phyloP scores from a whole-genome alignment of 768 basidiomycete genomes.

The Leccinum boreale region DNA sequence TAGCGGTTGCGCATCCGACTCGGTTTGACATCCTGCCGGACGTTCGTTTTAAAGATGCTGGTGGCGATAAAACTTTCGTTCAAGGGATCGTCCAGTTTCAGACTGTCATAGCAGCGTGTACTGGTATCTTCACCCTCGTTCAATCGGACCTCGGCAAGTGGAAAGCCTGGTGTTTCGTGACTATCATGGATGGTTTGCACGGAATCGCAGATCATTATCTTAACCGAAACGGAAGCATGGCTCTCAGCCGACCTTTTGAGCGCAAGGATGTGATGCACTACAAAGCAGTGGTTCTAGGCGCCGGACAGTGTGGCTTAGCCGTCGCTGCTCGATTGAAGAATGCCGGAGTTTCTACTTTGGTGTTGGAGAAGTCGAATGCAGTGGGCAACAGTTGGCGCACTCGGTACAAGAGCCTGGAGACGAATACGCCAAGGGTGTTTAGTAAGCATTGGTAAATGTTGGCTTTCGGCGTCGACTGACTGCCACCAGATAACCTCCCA shows the following conservation, averaged over 20 bases:
- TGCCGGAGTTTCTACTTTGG: conserved; percentile 24
- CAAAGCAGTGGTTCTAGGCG: conserved; percentile 50
- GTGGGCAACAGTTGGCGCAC: conserved; percentile 67
- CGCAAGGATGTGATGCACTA: conserved; percentile 1
- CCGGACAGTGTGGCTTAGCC: conserved; percentile 20
- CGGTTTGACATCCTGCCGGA: not conserved
- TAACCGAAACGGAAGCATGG: not conserved
- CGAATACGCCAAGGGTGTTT: conserved; percentile 6
- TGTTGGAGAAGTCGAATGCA: conserved; percentile 59
- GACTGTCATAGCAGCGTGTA: not conserved
- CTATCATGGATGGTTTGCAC: not conserved
- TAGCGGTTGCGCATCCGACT: not conserved
- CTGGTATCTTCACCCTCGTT: not conserved
- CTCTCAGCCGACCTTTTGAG: not conserved
- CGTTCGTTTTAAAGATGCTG: not conserved
- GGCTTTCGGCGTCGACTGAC: not conserved
- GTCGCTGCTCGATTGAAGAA: conserved; percentile 9
- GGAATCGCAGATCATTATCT: not conserved
- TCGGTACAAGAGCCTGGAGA: conserved; percentile 55
- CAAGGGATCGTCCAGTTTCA: not conserved
- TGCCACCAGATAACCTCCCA: not conserved
- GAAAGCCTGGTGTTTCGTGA: not conserved
- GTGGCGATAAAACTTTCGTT: not conserved
- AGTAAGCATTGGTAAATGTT: conserved; percentile 1
- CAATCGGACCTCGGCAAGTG: not conserved